These are phyloP conservation scores for Kwoniella newhampshirensis DNA, from an alignment of 768 basidiomycete genomes.

Conservation along the genomic window DNA sequence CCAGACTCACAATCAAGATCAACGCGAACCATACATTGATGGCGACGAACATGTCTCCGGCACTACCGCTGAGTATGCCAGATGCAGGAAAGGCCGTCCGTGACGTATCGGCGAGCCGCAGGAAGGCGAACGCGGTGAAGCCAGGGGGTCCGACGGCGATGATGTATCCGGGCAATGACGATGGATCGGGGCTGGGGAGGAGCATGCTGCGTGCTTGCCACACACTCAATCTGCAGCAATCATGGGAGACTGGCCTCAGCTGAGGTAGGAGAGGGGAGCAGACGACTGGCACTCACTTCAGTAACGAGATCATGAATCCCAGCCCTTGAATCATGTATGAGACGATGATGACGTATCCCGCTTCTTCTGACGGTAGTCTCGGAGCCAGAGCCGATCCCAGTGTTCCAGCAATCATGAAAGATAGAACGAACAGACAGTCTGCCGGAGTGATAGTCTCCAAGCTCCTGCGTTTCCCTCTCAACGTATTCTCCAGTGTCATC, in stretches of 20 bases:
- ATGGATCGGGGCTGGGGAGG: background rate
- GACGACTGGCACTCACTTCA: background rate
- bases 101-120: no score
- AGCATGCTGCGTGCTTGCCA: background rate
- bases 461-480: background rate
- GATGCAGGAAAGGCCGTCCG: no score
- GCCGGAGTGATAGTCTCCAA: conserved; percentile 2
- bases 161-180: background rate
- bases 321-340: background rate
- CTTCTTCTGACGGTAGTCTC: background rate
- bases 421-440: background rate
- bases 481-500: background rate
- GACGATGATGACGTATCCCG: background rate
- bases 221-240: background rate
- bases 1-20: no score
- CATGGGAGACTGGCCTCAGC: no score
- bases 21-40: no score
- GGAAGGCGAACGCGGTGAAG: background rate
- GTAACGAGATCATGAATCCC: background rate
- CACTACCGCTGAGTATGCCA: no score
- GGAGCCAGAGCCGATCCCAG: background rate
- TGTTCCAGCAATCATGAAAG: background rate
- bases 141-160: conserved; percentile 1
- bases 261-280: no score
- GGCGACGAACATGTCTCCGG: no score